Evolutionary conservation across 768 basidiomycete genomes (phyloP).

Genomic region (Termitomyces eurrhizus): DNA sequence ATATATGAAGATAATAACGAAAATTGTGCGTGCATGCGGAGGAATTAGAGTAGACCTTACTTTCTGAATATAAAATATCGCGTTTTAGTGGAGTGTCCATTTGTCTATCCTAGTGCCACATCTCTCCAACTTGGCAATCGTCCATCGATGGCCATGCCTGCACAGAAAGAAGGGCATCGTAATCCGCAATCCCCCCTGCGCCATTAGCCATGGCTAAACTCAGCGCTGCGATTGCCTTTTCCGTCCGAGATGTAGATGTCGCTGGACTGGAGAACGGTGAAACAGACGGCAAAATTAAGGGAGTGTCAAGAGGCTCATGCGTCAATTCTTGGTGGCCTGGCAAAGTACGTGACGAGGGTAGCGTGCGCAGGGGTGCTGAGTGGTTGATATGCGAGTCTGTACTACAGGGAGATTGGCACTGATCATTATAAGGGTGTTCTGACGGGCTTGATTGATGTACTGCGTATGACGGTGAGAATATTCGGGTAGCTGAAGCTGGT

Average conservation of each 20-base stretch:
- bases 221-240: constrained; percentile 59
- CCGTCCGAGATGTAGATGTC: constrained; percentile 40
- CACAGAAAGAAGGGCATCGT: constrained; percentile 40
- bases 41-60: background rate
- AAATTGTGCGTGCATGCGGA: constrained; percentile 3
- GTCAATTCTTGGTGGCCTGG: background rate
- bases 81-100: background rate
- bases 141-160: constrained; percentile 30
- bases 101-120: constrained; percentile 35
- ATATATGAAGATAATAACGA: constrained; percentile 5
- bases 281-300: background rate
- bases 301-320: background rate
- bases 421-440: constrained; percentile 32
- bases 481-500: constrained; percentile 15
- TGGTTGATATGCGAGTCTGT: constrained; percentile 5
- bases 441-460: constrained; percentile 24
- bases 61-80: background rate
- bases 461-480: constrained; percentile 27
- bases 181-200: constrained; percentile 57
- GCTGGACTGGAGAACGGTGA: too few relatives aligned
- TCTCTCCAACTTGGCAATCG: constrained; percentile 49
- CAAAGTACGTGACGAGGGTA: background rate
- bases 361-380: background rate
- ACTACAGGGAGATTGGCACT: constrained; percentile 13
- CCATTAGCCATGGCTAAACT: constrained; percentile 61